Percentiles rank a stretch among this genome's conserved stretches.
Evolutionary conservation across 441 rosid species (phyloP).

Genomic region (Erysimum cheiri): DNA sequence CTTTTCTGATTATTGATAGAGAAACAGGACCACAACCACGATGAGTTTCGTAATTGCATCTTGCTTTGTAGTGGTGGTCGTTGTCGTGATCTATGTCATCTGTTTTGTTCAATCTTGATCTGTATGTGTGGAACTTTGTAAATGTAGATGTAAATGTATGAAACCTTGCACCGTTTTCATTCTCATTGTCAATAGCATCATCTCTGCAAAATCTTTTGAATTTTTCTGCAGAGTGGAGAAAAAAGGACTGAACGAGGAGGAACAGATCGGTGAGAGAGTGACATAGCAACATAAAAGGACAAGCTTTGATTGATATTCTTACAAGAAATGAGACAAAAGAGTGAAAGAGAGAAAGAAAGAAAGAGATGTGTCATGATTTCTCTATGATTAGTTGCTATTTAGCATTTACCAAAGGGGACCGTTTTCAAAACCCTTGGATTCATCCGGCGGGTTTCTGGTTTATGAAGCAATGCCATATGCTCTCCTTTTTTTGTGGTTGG

Average conservation of each 20-base stretch:
- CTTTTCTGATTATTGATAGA: slow-evolving; percentile 36
- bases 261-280: slow-evolving; percentile 48
- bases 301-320: slow-evolving; percentile 39
- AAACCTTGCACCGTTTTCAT: slow-evolving; percentile 30
- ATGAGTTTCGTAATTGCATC: background rate
- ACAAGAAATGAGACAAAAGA: slow-evolving; percentile 55
- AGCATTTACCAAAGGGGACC: slow-evolving; percentile 41
- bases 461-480: slow-evolving; percentile 25
- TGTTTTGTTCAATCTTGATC: slow-evolving; percentile 11
- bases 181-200: slow-evolving; percentile 46
- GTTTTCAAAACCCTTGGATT: slow-evolving; percentile 34
- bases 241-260: slow-evolving; percentile 48
- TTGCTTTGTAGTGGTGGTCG: slow-evolving; percentile 29
- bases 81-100: slow-evolving; percentile 32
- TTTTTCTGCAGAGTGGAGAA: slow-evolving; percentile 28
- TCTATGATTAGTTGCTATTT: slow-evolving; percentile 68
- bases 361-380: slow-evolving; percentile 55
- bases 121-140: background rate
- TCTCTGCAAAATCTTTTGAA: slow-evolving; percentile 31
- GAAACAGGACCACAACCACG: slow-evolving; percentile 41
- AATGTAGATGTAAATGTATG: slow-evolving; percentile 8
- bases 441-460: slow-evolving; percentile 23
- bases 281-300: slow-evolving; percentile 38
- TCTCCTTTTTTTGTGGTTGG: background rate
- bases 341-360: slow-evolving; percentile 35